These are phyloP conservation scores for Globisporangium mamillatum DNA, from an alignment of 352 stramenopile genomes.

Conservation along the genomic window DNA sequence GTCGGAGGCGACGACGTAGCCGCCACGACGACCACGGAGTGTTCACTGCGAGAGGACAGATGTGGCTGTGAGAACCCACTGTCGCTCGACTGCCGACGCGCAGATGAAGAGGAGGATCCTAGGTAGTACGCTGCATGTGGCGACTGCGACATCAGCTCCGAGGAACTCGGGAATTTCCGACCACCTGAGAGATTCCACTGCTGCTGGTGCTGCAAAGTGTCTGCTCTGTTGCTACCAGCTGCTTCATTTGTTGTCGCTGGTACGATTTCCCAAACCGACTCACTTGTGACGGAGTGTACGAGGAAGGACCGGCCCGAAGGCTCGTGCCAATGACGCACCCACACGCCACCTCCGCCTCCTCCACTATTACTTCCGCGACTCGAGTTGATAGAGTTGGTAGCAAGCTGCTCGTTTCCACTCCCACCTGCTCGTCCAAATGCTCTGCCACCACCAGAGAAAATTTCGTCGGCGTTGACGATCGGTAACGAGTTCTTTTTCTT, in stretches of 20 bases:
- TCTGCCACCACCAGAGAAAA: constrained; percentile 14
- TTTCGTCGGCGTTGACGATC: constrained; percentile 23
- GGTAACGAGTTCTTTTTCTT: constrained; percentile 9
- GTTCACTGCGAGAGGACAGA: not conserved
- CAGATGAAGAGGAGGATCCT: constrained; percentile 1
- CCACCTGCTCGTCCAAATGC: not conserved
- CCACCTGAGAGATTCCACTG: too few relatives aligned
- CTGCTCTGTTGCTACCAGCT: not conserved
- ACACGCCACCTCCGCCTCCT: constrained; percentile 28
- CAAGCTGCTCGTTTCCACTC: not conserved
- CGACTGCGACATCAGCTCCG: not conserved
- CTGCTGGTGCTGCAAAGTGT: not conserved
- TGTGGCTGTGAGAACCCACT: not conserved
- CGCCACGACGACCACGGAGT: constrained; percentile 2
- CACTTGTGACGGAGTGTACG: constrained; percentile 62
- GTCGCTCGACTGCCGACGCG: constrained; percentile 6
- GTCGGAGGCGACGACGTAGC: constrained; percentile 21
- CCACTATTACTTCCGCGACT: constrained; percentile 13
- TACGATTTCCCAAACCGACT: constrained; percentile 71
- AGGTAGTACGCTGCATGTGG: not conserved
- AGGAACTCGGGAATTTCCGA: constrained; percentile 9
- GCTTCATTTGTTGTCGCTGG: not conserved
- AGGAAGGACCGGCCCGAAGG: constrained; percentile 50
- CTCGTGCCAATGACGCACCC: constrained; percentile 66
- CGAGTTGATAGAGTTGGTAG: constrained; percentile 8